Evolutionary conservation across 257 asterid species (phyloP).

Genomic region (Nicotiana knightiana): DNA sequence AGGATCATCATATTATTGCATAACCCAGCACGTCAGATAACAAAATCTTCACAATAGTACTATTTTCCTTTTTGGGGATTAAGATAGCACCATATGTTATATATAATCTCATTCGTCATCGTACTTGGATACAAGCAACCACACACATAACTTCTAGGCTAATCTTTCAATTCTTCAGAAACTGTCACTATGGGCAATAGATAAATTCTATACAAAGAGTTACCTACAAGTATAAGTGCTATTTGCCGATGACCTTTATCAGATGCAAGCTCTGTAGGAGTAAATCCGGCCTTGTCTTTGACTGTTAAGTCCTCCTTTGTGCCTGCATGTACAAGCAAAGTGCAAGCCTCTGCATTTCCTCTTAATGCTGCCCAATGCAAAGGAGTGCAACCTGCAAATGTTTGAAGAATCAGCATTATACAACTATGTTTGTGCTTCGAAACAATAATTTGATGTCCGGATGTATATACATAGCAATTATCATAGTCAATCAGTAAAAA

Average conservation of each 20-base stretch:
- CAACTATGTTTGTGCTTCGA: not conserved
- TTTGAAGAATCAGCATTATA: constrained; percentile 1
- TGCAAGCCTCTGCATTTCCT: constrained; percentile 88
- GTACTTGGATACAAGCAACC: not conserved
- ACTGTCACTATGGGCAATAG: not conserved
- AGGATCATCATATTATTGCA: not conserved
- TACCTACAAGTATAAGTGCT: constrained; percentile 91
- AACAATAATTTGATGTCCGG: not conserved
- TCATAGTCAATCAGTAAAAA: not conserved
- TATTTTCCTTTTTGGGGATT: not conserved
- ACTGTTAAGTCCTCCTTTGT: constrained; percentile 63
- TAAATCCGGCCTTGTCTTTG: constrained; percentile 78
- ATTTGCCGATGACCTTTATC: constrained; percentile 94
- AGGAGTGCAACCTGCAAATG: constrained; percentile 81
- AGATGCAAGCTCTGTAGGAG: constrained; percentile 88
- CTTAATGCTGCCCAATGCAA: constrained; percentile 96
- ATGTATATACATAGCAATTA: not conserved
- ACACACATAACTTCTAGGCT: not conserved
- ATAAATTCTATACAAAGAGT: constrained; percentile 18
- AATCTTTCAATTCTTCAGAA: not conserved
- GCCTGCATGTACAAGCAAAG: constrained; percentile 88
- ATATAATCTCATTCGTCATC: not conserved
- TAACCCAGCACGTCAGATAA: not conserved
- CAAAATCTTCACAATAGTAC: too few species aligned
- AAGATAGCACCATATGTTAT: not conserved